Evolutionary conservation across 768 basidiomycete species (phyloP).

Genomic region (Gloeopeniophorella convolvens): DNA sequence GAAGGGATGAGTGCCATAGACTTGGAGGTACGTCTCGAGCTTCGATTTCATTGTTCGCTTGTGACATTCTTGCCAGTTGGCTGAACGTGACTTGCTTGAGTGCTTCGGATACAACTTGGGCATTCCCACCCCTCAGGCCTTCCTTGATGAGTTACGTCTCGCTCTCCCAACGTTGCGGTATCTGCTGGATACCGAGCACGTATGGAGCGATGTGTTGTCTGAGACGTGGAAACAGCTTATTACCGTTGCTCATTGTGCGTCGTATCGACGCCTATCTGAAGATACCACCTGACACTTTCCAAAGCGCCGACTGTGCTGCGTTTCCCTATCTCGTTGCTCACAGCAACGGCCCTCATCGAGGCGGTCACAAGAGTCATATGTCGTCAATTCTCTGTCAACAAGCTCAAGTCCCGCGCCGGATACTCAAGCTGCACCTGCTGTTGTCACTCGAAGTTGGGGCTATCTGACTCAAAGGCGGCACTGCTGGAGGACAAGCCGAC

Average conservation of each 20-base stretch:
- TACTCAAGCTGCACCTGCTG: not conserved
- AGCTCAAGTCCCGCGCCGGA: not conserved
- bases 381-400: not conserved
- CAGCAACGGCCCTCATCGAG: conserved; percentile 16
- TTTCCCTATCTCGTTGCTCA: conserved; percentile 17
- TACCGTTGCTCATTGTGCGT: conserved; percentile 13
- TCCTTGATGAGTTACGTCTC: conserved; percentile 12
- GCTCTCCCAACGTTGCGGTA: conserved; percentile 14
- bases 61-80: not conserved
- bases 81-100: conserved; percentile 17
- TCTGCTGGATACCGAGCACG: not conserved
- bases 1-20: conserved; percentile 14
- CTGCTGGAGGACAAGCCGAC: not conserved
- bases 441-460: not conserved
- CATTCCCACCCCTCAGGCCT: conserved; percentile 16
- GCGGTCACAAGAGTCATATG: conserved; percentile 4
- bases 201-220: conserved; percentile 7
- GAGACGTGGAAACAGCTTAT: conserved; percentile 16
- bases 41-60: not conserved
- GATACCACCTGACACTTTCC: not conserved
- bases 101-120: conserved; percentile 12
- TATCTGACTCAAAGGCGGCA: not conserved
- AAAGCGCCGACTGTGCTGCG: conserved; percentile 14
- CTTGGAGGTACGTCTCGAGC: conserved; percentile 14
- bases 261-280: not conserved